phyloP scores from a whole-genome alignment of 2,329 filamentous ascomycete species.

The Cryphonectria carpinicola region DNA sequence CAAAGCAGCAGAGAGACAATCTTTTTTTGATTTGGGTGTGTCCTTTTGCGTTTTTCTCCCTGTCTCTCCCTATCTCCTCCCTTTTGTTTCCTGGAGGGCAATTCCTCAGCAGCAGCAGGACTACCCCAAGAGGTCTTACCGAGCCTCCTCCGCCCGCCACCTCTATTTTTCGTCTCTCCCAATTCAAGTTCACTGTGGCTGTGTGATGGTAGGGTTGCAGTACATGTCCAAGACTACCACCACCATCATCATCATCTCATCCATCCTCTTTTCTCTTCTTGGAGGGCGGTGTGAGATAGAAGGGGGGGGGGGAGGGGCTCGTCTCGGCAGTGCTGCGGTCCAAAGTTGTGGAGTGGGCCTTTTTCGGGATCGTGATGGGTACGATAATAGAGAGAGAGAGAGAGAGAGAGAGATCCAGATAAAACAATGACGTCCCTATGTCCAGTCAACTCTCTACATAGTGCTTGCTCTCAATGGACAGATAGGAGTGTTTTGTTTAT shows the following conservation, averaged over 20 bases:
- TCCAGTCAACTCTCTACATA: not conserved
- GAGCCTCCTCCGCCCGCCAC: not conserved
- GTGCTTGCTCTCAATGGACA: not conserved
- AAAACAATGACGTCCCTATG: not conserved
- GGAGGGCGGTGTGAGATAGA: not conserved
- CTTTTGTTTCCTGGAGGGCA: not conserved
- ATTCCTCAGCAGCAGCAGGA: not conserved
- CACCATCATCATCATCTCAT: not conserved
- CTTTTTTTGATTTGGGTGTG: not conserved
- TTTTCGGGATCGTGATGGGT: not conserved
- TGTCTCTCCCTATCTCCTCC: not conserved
- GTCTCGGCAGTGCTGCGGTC: slow-evolving; percentile 2
- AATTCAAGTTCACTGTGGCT: not conserved
- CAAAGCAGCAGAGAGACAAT: not conserved
- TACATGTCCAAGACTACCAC: not conserved
- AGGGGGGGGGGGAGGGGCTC: not conserved
- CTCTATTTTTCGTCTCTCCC: no score
- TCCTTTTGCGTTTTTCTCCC: not conserved
- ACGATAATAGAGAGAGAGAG: no score
- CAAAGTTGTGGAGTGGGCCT: not conserved
- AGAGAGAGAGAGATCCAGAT: no score
- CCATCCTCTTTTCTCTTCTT: not conserved
- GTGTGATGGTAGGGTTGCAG: not conserved
- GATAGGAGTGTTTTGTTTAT: no score
- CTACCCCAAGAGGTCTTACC: not conserved